Base-by-base conservation (phyloP, 805 yeast species). In the Lachancea cidri region DNA sequence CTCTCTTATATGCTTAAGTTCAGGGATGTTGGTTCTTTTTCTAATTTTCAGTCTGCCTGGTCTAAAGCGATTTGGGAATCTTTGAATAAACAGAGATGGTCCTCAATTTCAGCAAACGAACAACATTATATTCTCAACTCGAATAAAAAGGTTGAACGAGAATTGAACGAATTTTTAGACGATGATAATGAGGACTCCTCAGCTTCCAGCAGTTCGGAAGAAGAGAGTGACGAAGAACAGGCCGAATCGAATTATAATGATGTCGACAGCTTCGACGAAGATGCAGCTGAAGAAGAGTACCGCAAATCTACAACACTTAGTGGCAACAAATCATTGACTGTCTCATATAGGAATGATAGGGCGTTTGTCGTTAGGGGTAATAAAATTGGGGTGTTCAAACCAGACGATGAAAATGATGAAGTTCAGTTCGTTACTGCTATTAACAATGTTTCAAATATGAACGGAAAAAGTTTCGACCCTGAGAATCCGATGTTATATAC, bases 311-410 rank as follows among this genome's bases (percentile, higher is more conserved):
- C 44, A 13, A 35, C 39, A 4, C 29, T 25, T 14, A 11, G 33
- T 13, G 44, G 44, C 9, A 41, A 41, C 16, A 41, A 41, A 29
- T 35, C 44, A 15, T 19, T 88, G 54, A 80, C 84, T 1, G 80
- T 86, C 6, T 89, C 95, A 1, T 75, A 66, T 46, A 73, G 73
- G 41, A 80, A 80, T 50, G 81, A 85, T 53, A 71, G 93, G 27
- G 74, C 95, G 1, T 88, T 75, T 58, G 89, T 88, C 22, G 80
- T 83, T 0, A 77, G 94, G 50, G 95, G 88, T 13, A 68, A 85
- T 58, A 77, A 77, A 48, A 67, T 88, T 42, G 96, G 96, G 25
- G 88, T 88, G 4, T 86, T 87, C 65, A 81, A 73, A 52, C 73
- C 79, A 15, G 73, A 72, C 27, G 57, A 60, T 20, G 71, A 71